A percentile compares a stretch with the other conserved stretches of the same genome.
Conservation (phyloP, 2,329 filamentous ascomycete genomes). For the Colletotrichum paranaense region DNA sequence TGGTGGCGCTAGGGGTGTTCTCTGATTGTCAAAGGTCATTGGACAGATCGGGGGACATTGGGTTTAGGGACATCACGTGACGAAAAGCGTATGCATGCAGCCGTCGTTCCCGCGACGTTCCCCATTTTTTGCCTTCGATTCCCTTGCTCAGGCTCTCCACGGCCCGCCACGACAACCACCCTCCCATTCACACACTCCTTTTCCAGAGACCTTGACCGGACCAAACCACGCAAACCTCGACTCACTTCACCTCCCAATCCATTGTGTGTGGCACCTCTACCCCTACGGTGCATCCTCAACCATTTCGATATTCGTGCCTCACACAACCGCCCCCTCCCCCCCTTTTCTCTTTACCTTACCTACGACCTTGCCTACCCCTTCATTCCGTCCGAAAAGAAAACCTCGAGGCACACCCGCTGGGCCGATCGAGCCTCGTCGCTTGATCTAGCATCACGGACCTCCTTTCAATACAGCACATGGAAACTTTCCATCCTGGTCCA, state of each 20-base stretch:
- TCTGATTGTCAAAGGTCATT: constrained; percentile 8
- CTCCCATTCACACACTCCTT: not conserved
- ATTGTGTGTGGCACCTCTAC: not conserved
- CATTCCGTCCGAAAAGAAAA: not conserved
- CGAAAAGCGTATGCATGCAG: constrained; percentile 28
- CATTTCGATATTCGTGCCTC: not conserved
- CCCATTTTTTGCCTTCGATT: constrained; percentile 31
- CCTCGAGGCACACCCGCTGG: constrained; percentile 3
- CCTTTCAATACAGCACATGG: not conserved
- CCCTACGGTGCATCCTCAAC: not conserved
- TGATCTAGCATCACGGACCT: constrained; percentile 18
- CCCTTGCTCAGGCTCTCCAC: constrained; percentile 23
- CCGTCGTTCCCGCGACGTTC: constrained; percentile 32
- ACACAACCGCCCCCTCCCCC: not conserved
- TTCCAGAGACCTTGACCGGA: too few species aligned
- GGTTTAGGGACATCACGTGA: constrained; percentile 31
- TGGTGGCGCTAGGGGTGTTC: not conserved
- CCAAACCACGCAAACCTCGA: too few species aligned
- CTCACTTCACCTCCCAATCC: not conserved
- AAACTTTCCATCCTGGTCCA: not conserved
- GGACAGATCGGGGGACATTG: constrained; percentile 20
- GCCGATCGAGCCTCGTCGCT: constrained; percentile 11
- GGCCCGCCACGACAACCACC: not conserved
- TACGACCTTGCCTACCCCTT: not conserved
- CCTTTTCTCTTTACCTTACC: not conserved